A percentile compares a stretch with the other conserved stretches of the same genome.
Evolutionary conservation across 1,139 yeast species (phyloP).

Genomic region (Pichia inconspicua): DNA sequence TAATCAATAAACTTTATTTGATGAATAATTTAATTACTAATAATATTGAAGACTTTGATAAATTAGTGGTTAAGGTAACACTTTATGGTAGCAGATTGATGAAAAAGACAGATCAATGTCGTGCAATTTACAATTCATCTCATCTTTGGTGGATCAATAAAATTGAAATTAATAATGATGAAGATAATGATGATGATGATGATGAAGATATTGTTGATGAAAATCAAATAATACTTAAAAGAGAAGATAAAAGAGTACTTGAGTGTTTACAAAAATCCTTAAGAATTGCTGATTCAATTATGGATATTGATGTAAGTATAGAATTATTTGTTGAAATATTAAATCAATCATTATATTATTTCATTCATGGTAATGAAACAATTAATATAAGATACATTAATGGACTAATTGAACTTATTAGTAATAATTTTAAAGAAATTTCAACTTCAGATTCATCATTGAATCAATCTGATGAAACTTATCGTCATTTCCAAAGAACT

Average conservation of each 20-base stretch:
- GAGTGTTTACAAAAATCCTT: constrained; percentile 71
- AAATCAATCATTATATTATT: constrained; percentile 76
- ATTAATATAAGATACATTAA: constrained; percentile 71
- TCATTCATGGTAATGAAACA: constrained; percentile 70
- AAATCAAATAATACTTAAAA: constrained; percentile 28
- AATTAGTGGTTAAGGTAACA: constrained; percentile 76
- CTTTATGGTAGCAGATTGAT: constrained; percentile 81
- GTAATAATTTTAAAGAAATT: constrained; percentile 60
- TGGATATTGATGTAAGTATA: constrained; percentile 72
- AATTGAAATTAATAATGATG: constrained; percentile 20
- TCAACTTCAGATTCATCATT: not conserved
- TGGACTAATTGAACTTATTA: constrained; percentile 78
- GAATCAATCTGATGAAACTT: constrained; percentile 29
- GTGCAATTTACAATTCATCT: constrained; percentile 80
- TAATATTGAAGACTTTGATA: constrained; percentile 59
- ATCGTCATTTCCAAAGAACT: constrained; percentile 57
- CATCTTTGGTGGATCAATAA: constrained; percentile 94
- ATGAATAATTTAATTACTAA: constrained; percentile 43
- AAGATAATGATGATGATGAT: constrained; percentile 11
- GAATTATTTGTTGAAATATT: constrained; percentile 85
- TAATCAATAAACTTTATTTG: constrained; percentile 54
- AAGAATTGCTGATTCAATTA: constrained; percentile 86
- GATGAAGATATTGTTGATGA: not conserved
- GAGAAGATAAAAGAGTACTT: constrained; percentile 54
- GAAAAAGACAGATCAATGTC: constrained; percentile 90